Conservation (phyloP, 148 eudicot species). For the Selenicereus undatus region DNA sequence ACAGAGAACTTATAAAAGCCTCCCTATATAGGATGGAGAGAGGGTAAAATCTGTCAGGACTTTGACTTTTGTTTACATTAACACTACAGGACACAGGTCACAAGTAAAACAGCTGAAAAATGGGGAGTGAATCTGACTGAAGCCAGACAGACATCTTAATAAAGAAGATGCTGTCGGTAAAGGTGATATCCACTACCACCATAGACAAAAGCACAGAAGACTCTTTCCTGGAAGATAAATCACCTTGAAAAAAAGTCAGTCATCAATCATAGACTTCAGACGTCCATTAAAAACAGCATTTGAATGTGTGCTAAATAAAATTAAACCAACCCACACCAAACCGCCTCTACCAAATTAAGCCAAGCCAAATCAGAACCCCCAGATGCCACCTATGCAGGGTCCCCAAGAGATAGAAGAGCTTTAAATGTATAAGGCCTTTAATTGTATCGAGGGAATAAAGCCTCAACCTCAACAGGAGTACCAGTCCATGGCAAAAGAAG, state of each 20-base stretch:
- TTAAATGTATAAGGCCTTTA: background rate
- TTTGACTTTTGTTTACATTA: no score
- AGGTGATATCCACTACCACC: background rate
- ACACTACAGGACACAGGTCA: background rate
- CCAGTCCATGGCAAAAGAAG: background rate
- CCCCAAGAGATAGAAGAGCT: background rate
- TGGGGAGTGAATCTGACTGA: background rate
- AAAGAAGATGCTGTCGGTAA: background rate
- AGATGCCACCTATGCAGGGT: background rate
- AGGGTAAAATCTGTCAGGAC: no score
- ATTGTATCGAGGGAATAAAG: background rate
- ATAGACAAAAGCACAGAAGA: background rate
- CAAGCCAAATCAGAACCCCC: background rate
- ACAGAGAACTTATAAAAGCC: no score
- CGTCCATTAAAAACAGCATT: background rate
- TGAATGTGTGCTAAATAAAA: background rate
- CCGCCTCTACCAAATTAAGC: no score
- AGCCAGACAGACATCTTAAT: background rate
- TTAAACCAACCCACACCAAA: background rate
- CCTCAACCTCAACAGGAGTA: background rate
- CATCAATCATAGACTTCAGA: background rate
- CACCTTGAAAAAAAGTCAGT: background rate
- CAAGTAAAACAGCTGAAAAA: background rate
- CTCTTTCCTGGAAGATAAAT: background rate
- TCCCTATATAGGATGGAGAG: no score